Base-by-base conservation (phyloP, 352 stramenopile species). In the Pythium monospermum region DNA sequence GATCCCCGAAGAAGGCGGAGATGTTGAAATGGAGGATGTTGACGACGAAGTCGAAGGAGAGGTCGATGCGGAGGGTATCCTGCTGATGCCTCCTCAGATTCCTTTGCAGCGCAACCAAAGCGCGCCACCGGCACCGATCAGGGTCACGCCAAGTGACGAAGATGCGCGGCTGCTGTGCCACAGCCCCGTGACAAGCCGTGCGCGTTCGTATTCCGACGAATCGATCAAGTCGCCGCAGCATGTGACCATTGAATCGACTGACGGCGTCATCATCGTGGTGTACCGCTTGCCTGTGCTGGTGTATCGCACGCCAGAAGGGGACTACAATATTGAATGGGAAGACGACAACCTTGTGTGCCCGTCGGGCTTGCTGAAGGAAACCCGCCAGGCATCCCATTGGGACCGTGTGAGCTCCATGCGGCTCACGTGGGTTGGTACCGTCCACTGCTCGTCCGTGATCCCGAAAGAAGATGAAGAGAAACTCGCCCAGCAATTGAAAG, bases 251-350 rank as follows among this genome's bases (percentile, higher is more conserved):
- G 93, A 95, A 49, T 85, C 85, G 2, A 96, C 88, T 0, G 96
- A 99, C 64, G 94, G 94, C 28, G 83, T 98, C 5, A 96, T 98
- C 44, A 97, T 99, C 6, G 95, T 98, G 6, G 94, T 92, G n/a
- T 96, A 97, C 33, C 96, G 97, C 53, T 72, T 99, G 26, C 96
- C 96, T 1, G 93, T 99, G 10, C 71, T 98, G 22, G 74, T 99
- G 25, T 82, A 83, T 35, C 66, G 80, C 43, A 78, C 63, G 1
- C 54, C 57, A 4, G 76, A 91, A 45, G 80, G 83, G 15, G 61
- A 80, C 32, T 94, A 91, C 61, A 62, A 79, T 21, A 90, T 94
- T 41, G 80, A 94, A 45, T 94, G 83, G 83, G 83, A 94, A 61
- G 80, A 91, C 49, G 83, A 94, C 66, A 91, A 94, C 53, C 62